Evolutionary conservation across 2,329 filamentous ascomycete genomes (phyloP), one percentile per base, ranked within the genome.

Genomic region (Xylaria sp.): DNA sequence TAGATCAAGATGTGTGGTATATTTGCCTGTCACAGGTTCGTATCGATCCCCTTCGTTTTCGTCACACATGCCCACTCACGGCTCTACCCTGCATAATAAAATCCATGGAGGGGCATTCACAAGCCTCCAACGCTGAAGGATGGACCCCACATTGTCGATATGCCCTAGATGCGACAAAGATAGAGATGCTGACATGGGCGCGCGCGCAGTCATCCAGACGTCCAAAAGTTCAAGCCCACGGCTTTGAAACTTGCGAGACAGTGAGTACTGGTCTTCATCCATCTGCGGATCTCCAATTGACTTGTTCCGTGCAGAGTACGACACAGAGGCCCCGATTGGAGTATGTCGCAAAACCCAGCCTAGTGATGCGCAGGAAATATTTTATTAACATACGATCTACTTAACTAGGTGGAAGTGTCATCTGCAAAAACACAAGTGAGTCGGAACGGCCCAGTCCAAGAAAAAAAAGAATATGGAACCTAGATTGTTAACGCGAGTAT

Each of bases 261-360:
- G 92, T 96, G 87, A 79, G 91, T 87, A 15, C 9, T n/a, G 19
- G 51, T 57, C 49, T 15, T 53, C 38, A 33, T 23, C 37, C 14
- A 53, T 37, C 42, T 65, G 21, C 43, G 19, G 50, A 64, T 57
- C 57, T 61, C 70, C 69, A 77, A 78, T 77, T 79, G 76, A 82
- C 82, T 70, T 70, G 68, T 63, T 67, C 17, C 73, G 68, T 70
- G 72, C 77, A 96, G 92, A 77, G 87, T 97, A 76, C 93, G 96
- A 73, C 95, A 99, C 81, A 90, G 95, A 79, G 95, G 95, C 72
- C 95, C 95, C 74, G 95, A 99, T 84, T 99, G 95, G 95, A 97
- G 92, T 95, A 83, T 90, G 91, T 87, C 73, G 66, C 69, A 58
- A 66, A n/a, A 51, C 76, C 69, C 58, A 61, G 40, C 64, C 49